A percentile compares a stretch with the other conserved stretches of the same genome.
Conservation (phyloP, 805 yeast species). For the Cyberlindnera americana region DNA sequence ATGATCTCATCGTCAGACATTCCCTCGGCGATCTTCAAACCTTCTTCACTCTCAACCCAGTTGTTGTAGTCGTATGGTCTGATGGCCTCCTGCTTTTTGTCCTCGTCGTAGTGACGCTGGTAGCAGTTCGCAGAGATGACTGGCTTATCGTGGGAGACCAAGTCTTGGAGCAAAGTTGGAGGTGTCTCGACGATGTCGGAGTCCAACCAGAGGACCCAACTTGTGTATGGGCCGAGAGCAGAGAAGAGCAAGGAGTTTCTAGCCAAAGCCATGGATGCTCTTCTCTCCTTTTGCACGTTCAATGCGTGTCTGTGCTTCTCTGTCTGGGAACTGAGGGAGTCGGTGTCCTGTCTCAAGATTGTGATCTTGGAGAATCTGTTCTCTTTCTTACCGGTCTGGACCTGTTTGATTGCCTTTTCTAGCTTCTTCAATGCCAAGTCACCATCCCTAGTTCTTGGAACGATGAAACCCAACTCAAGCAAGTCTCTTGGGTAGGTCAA, state of each 20-base stretch:
- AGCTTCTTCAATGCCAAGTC: conserved; percentile 69
- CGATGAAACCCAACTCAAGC: conserved; percentile 85
- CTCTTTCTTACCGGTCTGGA: conserved; percentile 61
- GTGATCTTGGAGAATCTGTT: conserved; percentile 79
- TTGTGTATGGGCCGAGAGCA: conserved; percentile 80
- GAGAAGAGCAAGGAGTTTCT: conserved; percentile 89
- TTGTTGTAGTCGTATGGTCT: conserved; percentile 95
- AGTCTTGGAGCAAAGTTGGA: conserved; percentile 74
- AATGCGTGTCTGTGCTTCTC: conserved; percentile 93
- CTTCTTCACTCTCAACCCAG: conserved; percentile 88
- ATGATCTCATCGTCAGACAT: conserved; percentile 87
- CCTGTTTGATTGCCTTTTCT: conserved; percentile 69
- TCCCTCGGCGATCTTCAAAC: conserved; percentile 64
- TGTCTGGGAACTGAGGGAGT: conserved; percentile 64
- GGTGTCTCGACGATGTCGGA: conserved; percentile 93
- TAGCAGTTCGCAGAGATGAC: conserved; percentile 90
- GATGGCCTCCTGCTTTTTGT: conserved; percentile 51
- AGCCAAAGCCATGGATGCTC: conserved; percentile 90
- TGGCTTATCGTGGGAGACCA: conserved; percentile 81
- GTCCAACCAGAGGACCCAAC: conserved; percentile 97
- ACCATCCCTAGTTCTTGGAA: conserved; percentile 81
- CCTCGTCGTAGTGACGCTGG: conserved; percentile 70
- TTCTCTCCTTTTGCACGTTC: conserved; percentile 80
- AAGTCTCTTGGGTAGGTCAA: conserved; percentile 81
- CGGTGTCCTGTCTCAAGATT: conserved; percentile 85